These are phyloP conservation scores for Lyophyllum semitale DNA, from an alignment of 768 basidiomycete species.

Conservation along the genomic window DNA sequence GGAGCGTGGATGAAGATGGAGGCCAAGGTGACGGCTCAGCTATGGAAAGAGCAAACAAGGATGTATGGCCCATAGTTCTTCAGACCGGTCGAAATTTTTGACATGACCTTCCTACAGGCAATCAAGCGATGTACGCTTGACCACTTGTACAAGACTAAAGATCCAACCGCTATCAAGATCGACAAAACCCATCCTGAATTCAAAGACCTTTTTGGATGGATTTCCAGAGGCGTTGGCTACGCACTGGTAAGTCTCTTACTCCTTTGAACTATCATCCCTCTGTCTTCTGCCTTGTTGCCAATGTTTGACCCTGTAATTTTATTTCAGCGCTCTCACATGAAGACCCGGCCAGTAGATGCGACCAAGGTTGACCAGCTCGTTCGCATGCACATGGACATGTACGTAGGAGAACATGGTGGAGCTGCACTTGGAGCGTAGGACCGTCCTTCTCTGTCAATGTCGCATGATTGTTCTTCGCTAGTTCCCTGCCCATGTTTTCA, in stretches of 20 bases:
- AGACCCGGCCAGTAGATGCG: conserved; percentile 34
- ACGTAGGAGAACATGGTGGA: conserved; percentile 32
- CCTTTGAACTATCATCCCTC: too few species aligned
- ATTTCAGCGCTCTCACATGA: conserved; percentile 48
- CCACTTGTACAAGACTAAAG: conserved; percentile 39
- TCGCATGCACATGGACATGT: conserved; percentile 48
- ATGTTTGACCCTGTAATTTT: conserved; percentile 7
- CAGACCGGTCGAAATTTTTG: background rate
- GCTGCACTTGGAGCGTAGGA: background rate
- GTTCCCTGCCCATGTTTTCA: background rate
- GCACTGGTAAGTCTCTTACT: conserved; percentile 41
- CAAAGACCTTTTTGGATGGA: conserved; percentile 48
- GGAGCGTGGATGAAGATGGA: conserved; percentile 20
- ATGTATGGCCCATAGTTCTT: conserved; percentile 37
- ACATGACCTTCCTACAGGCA: conserved; percentile 28
- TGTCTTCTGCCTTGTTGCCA: background rate
- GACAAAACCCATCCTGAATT: conserved; percentile 52
- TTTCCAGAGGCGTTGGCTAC: conserved; percentile 50
- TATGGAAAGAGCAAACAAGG: conserved; percentile 63
- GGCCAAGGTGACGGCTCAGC: conserved; percentile 18
- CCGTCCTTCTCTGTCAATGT: background rate
- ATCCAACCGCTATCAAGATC: conserved; percentile 32
- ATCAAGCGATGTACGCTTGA: conserved; percentile 47
- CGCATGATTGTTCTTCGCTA: conserved; percentile 1
- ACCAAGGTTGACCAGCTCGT: conserved; percentile 39